Evolutionary conservation across 208 protist species (phyloP), one percentile per base, ranked within the genome.

Genomic region (Crithidia fasciculata): DNA sequence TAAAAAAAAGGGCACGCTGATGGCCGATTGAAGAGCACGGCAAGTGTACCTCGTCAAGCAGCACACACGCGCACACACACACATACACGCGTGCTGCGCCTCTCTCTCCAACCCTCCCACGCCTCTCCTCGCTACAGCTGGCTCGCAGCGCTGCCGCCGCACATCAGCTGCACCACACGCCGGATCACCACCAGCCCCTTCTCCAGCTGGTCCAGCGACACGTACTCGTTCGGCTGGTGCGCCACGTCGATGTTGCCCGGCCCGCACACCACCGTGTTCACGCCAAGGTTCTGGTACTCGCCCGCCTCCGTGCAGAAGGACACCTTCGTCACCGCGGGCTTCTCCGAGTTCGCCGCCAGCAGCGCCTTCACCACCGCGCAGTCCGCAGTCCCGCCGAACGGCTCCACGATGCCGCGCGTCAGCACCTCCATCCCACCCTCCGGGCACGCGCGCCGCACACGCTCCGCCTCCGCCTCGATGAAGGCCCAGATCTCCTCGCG

Each of bases 141-240:
- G 45, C 80, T 79, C 15, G 50, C 40, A 3, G 65, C 43, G n/a
- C 19, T 54, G 65, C 73, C 44, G 19, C 45, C 62, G 37, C 78
- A 85, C 81, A 80, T 67, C 45, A 74, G 55, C 65, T 80, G 62
- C 49, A 79, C 77, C 15, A 79, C 77, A 8, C 58, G 58, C 4
- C 78, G 84, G 15, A 92, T 49, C 13, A 86, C 81, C 15, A 52
- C 41, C 19, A 78, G 68, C 54, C 84, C 78, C 58, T 76, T 88
- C 57, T 84, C 73, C 54, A 89, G 76, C 69, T 92, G 80, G 44
- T 88, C 82, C 62, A 89, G 44, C 15, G 74, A 54, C 28, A 92
- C 76, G 65, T 87, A 92, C 73, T 92, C 87, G 75, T 92, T 86
- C 9, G 80, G 61, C 65, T 86, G 74, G 81, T 92, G 87, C 52